These are phyloP conservation scores for Leucosporidium yakuticum DNA, from an alignment of 768 basidiomycete species.

Conservation along the genomic window DNA sequence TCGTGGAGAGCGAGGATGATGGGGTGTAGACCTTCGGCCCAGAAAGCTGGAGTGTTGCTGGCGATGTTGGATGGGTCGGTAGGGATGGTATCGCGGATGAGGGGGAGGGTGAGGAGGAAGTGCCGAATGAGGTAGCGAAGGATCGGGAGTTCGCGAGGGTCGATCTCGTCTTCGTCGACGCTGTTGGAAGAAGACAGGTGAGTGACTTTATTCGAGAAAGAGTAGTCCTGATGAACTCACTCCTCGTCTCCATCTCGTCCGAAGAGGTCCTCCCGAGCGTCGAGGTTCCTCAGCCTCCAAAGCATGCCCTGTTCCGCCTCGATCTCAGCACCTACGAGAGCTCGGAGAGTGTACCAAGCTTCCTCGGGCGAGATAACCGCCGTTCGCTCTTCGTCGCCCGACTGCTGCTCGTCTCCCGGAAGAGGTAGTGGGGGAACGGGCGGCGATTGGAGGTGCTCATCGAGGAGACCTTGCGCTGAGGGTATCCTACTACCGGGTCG, in stretches of 20 bases:
- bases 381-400: background rate
- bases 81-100: constrained; percentile 20
- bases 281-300: constrained; percentile 20
- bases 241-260: background rate
- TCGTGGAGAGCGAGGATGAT: constrained; percentile 21
- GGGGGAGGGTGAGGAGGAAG: constrained; percentile 32
- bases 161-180: constrained; percentile 10
- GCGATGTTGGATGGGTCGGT: background rate
- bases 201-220: background rate
- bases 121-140: constrained; percentile 30
- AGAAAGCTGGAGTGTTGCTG: constrained; percentile 11
- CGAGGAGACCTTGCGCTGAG: background rate
- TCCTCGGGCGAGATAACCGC: constrained; percentile 13
- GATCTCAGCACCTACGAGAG: constrained; percentile 24
- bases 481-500: background rate
- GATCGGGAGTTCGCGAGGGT: constrained; percentile 17
- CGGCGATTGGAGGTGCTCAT: background rate
- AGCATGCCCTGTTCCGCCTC: constrained; percentile 15
- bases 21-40: constrained; percentile 21
- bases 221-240: background rate
- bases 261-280: background rate
- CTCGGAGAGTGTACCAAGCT: constrained; percentile 22
- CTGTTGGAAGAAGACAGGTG: background rate
- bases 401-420: background rate
- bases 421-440: background rate